A percentile compares a stretch with the other conserved stretches of the same genome.
Evolutionary conservation across 441 rosid species (phyloP).

Genomic region (Brassica hybrid): DNA sequence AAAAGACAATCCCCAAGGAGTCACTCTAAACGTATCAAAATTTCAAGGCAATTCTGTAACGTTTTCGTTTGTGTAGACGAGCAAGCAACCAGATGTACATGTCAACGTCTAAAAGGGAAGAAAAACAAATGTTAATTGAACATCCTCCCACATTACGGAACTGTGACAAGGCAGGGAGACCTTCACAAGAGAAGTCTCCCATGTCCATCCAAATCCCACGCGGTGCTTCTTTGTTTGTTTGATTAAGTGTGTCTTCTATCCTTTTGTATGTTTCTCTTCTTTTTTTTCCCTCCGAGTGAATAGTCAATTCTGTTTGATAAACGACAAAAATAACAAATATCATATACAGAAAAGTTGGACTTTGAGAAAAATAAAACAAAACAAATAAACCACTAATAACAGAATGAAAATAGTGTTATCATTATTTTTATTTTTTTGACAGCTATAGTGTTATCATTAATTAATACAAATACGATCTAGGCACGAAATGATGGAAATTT

Average conservation of each 20-base stretch:
- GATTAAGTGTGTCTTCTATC: background rate
- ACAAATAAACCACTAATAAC: background rate
- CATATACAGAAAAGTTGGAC: background rate
- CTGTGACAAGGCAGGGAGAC: constrained; percentile 20
- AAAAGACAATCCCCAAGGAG: background rate
- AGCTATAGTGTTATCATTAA: too few relatives aligned
- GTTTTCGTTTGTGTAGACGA: background rate
- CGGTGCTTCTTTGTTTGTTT: background rate
- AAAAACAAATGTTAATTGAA: background rate
- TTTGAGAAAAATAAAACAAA: background rate
- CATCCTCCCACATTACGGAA: constrained; percentile 18
- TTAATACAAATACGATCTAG: background rate
- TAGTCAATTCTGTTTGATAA: background rate
- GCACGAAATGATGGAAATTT: background rate
- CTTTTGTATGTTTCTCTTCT: background rate
- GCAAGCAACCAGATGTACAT: constrained; percentile 5
- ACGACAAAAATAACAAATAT: background rate
- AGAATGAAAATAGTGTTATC: background rate
- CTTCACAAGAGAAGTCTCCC: constrained; percentile 18
- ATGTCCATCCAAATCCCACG: constrained; percentile 18
- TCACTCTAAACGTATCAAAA: background rate
- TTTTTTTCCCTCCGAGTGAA: background rate
- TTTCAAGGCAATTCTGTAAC: background rate
- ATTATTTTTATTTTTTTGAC: too few relatives aligned
- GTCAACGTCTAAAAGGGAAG: background rate